phyloP scores from a whole-genome alignment of 1,139 yeast species.

The Lipomyces yarrowii region DNA sequence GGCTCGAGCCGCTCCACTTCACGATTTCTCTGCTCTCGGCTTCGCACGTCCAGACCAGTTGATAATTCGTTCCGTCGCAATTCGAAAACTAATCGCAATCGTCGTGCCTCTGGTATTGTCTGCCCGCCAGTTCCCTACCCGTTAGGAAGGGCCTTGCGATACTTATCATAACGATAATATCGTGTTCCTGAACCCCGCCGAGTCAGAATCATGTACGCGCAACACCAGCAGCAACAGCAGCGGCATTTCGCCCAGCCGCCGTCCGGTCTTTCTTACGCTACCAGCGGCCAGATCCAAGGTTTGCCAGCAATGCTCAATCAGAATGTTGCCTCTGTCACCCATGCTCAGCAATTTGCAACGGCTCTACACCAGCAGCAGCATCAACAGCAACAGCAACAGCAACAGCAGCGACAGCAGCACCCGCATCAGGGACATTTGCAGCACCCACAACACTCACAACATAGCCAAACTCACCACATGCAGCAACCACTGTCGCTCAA shows the following conservation, averaged over 20 bases:
- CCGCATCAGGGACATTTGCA: slow-evolving; percentile 1
- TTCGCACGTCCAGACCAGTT: not conserved
- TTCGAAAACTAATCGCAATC: not conserved
- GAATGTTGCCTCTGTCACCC: not conserved
- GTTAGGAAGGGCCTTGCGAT: not conserved
- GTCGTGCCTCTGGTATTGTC: not conserved
- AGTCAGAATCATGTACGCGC: slow-evolving; percentile 23
- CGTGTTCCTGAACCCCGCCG: slow-evolving; percentile 3
- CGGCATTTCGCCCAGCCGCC: slow-evolving; percentile 22
- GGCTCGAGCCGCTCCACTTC: not conserved
- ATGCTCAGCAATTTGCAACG: slow-evolving; percentile 17
- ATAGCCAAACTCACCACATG: slow-evolving; percentile 10
- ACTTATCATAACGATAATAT: not conserved
- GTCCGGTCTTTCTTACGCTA: slow-evolving; percentile 14
- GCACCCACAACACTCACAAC: slow-evolving; percentile 16
- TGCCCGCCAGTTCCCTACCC: not conserved
- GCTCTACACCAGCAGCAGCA: slow-evolving; percentile 22
- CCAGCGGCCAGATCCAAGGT: slow-evolving; percentile 13
- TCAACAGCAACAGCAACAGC: slow-evolving; percentile 12
- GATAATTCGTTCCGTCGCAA: not conserved
- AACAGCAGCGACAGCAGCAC: slow-evolving; percentile 11
- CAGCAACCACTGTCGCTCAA: slow-evolving; percentile 11
- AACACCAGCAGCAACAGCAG: slow-evolving; percentile 26
- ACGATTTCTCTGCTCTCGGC: not conserved
- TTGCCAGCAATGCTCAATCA: slow-evolving; percentile 17